Evolutionary conservation across 768 basidiomycete genomes (phyloP).

Genomic region (Chiua virens): DNA sequence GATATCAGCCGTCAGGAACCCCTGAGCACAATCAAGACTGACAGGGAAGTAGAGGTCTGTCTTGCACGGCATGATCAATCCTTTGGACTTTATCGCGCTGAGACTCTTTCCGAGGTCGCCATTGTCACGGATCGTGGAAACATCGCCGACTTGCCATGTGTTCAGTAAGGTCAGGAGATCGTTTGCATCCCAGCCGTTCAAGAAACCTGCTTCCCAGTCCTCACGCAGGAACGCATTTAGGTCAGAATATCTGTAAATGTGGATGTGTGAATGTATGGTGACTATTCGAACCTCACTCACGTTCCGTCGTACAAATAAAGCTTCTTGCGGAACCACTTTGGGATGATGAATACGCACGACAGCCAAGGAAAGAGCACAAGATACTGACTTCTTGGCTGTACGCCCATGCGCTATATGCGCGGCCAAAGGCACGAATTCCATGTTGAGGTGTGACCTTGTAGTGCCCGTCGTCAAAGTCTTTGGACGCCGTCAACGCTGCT

Average conservation of each 20-base stretch:
- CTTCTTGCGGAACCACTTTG: conserved; percentile 55
- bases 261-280: background rate
- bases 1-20: background rate
- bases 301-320: conserved; percentile 41
- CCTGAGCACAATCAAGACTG: background rate
- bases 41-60: conserved; percentile 61
- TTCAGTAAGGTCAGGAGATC: conserved; percentile 48
- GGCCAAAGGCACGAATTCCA: conserved; percentile 55
- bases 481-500: conserved; percentile 50
- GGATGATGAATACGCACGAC: background rate
- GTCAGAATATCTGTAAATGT: conserved; percentile 40
- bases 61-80: conserved; percentile 58
- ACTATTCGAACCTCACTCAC: conserved; percentile 24
- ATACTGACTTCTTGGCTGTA: conserved; percentile 51
- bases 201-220: conserved; percentile 49
- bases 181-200: conserved; percentile 53
- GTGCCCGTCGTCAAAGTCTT: conserved; percentile 54
- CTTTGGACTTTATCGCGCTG: conserved; percentile 46
- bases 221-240: conserved; percentile 50
- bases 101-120: conserved; percentile 44
- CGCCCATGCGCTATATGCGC: conserved; percentile 59
- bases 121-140: conserved; percentile 43
- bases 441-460: conserved; percentile 47
- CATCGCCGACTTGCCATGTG: conserved; percentile 51
- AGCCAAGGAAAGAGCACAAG: background rate